Evolutionary conservation across 257 asterid genomes (phyloP).

Genomic region (Ilex asprella): DNA sequence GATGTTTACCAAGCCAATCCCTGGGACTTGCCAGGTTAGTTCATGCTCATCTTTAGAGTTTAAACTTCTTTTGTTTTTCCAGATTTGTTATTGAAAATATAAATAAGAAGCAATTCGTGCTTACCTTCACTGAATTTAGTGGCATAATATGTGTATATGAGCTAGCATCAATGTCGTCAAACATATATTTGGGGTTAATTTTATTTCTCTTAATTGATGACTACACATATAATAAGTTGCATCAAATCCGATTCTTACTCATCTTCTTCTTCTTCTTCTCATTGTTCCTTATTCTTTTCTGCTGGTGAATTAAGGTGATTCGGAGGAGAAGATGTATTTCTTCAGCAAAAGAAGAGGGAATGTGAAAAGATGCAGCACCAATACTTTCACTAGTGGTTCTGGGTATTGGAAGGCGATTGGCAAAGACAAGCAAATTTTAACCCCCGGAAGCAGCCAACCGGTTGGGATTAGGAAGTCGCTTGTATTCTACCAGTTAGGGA

Average conservation of each 20-base stretch:
- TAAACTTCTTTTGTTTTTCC: too few relatives aligned
- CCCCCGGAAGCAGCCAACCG: constrained; percentile 10
- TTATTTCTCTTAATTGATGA: too few relatives aligned
- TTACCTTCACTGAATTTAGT: too few relatives aligned
- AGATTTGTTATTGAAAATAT: too few relatives aligned
- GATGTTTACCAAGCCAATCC: constrained; percentile 36
- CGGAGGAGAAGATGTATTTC: constrained; percentile 44
- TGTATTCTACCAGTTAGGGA: constrained; percentile 23
- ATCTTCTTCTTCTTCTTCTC: too few relatives aligned
- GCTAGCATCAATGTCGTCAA: too few relatives aligned
- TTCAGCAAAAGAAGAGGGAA: constrained; percentile 29
- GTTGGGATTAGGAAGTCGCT: constrained; percentile 33
- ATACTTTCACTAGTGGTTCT: constrained; percentile 15
- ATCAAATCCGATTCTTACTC: too few relatives aligned
- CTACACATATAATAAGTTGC: too few relatives aligned
- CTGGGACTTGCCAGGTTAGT: constrained; percentile 47
- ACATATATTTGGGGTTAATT: too few relatives aligned
- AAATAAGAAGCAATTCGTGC: too few relatives aligned
- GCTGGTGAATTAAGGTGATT: constrained; percentile 23
- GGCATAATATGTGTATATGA: too few relatives aligned
- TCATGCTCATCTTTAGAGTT: background rate
- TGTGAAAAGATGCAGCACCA: constrained; percentile 11
- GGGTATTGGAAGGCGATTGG: constrained; percentile 47
- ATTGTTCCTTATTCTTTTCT: too few relatives aligned
- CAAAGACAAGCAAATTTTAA: constrained; percentile 26